Percentiles rank a stretch among this genome's conserved stretches.
phyloP scores from a whole-genome alignment of 176 grass and related monocot genomes.

The Carex pumila region DNA sequence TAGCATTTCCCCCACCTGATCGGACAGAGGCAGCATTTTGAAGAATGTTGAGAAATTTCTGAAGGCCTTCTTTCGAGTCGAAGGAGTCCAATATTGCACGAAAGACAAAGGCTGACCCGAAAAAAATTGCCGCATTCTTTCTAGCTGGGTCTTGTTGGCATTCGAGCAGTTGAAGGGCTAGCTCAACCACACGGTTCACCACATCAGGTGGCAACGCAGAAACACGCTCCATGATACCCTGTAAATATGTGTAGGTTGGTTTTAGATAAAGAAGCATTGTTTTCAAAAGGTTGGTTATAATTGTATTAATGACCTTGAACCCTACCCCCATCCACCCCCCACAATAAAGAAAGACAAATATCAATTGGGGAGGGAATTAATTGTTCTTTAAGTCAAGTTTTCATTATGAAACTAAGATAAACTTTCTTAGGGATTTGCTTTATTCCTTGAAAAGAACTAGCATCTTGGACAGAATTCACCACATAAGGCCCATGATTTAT shows the following conservation, averaged over 20 bases:
- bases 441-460: neutral
- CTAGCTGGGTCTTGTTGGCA: slow-evolving; percentile 78
- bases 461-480: neutral
- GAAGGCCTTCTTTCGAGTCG: slow-evolving; percentile 73
- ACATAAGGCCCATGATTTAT: neutral
- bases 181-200: slow-evolving; percentile 74
- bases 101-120: slow-evolving; percentile 92
- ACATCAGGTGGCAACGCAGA: slow-evolving; percentile 63
- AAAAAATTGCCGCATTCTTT: slow-evolving; percentile 88
- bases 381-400: neutral
- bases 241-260: slow-evolving; percentile 22
- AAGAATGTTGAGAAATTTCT: slow-evolving; percentile 78
- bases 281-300: neutral
- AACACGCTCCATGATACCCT: slow-evolving; percentile 95
- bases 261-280: neutral
- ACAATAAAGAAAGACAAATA: neutral
- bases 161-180: slow-evolving; percentile 80
- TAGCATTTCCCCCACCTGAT: slow-evolving; percentile 57
- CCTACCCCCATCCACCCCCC: neutral
- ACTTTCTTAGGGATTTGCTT: neutral
- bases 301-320: neutral
- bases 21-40: slow-evolving; percentile 63
- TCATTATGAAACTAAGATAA: neutral
- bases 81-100: slow-evolving; percentile 91
- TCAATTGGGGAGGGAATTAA: neutral